Percentiles rank a stretch among this genome's conserved stretches.
phyloP scores from a whole-genome alignment of 2,329 filamentous ascomycete genomes.

The Gaeumannomyces sp. region DNA sequence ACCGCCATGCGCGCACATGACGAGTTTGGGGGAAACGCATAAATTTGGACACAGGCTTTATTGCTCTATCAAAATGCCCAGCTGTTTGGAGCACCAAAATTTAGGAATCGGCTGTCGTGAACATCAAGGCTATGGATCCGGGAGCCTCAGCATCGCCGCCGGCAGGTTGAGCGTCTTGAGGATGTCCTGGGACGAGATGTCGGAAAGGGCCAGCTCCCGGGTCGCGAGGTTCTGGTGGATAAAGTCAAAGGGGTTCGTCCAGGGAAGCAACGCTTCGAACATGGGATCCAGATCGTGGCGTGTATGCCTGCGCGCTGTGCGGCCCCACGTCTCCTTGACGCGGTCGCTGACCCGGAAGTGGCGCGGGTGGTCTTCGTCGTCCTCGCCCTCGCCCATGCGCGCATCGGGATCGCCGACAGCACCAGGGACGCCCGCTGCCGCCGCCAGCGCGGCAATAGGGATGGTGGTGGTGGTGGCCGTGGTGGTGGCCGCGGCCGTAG shows the following conservation, averaged over 20 bases:
- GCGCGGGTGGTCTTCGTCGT: constrained; percentile 7
- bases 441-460: not conserved
- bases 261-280: not conserved
- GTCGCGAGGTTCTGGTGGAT: constrained; percentile 9
- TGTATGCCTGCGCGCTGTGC: constrained; percentile 6
- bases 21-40: no score
- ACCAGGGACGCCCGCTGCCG: not conserved
- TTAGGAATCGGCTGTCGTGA: not conserved
- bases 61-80: not conserved
- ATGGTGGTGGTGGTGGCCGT: no score
- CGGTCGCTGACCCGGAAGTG: constrained; percentile 6
- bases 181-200: constrained; percentile 7
- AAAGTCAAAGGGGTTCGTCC: constrained; percentile 3
- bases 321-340: constrained; percentile 7
- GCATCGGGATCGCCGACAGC: not conserved
- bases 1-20: no score
- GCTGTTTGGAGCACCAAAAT: not conserved
- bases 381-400: not conserved
- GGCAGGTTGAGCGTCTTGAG: constrained; percentile 1
- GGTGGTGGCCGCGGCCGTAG: no score
- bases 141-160: not conserved
- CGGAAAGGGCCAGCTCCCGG: constrained; percentile 6
- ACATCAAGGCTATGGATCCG: not conserved
- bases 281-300: constrained; percentile 9
- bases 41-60: no score